Evolutionary conservation across 2,329 filamentous ascomycete species (phyloP), one percentile per base, ranked within the genome.

Genomic region (Macrophomina tecta): DNA sequence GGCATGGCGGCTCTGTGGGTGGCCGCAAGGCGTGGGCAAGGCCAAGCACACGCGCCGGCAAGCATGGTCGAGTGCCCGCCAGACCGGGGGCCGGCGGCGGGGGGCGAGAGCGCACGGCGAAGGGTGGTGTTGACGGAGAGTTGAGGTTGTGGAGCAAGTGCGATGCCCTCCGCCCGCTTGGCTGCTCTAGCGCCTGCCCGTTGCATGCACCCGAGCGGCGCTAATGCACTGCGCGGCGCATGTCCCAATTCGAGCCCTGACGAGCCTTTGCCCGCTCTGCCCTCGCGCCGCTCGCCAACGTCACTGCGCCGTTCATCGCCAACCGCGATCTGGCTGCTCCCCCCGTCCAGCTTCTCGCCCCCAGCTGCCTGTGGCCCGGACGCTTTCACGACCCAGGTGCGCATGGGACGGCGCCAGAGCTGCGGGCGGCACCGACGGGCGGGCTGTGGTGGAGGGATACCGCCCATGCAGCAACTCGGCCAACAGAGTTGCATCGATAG

Each of bases 151-250:
- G 40, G n/a, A 28, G 52, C 34, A 14, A 38, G 52, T 28, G 52
- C 52, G 14, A 34, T 38, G 55, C 30, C 16, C 32, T 23, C 16
- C 45, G 7, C 42, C 11, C 46, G 56, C 56, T 48, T 60, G 56
- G 56, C 56, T 12, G 14, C 9, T 42, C 45, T 38, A 23, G 58
- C 58, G 58, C 58, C 58, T 62, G 42, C 58, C 58, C 40, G 42
- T 49, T 62, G 30, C 0, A 36, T 48, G 18, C 42, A 28, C 16
- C 30, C 58, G 58, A 49, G 58, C 58, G 42, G 30, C 58, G 42
- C 58, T 62, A 62, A 36, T 23, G 58, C 58, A 49, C 16, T 23
- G 4, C 34, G 52, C 52, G 52, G 52, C 38, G n/a, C 32, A 38
- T 38, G 18, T 5, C 28, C 42, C 4, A 45, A 45, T 14, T 2